Evolutionary conservation across 2,329 filamentous ascomycete species (phyloP).

Genomic region (Scedosporium boydii): DNA sequence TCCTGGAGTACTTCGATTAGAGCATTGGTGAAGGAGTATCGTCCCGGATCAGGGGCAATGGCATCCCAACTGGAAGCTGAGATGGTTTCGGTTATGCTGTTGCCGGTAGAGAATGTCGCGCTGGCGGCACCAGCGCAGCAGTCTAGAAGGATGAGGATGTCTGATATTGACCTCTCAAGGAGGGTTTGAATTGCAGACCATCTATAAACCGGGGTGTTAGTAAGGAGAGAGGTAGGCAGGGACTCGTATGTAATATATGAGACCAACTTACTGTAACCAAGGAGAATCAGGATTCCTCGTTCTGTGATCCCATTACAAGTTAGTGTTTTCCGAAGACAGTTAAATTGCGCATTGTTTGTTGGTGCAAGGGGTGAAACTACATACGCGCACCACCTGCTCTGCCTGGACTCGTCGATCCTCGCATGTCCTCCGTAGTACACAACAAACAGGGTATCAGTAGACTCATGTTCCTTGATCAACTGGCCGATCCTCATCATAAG

Average conservation of each 20-base stretch:
- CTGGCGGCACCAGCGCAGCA: slow-evolving; percentile 52
- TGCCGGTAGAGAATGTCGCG: slow-evolving; percentile 47
- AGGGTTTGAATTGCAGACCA: slow-evolving; percentile 54
- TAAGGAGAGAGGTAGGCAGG: background rate
- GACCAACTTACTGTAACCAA: slow-evolving; percentile 39
- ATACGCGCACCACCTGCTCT: slow-evolving; percentile 52
- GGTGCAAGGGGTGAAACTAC: slow-evolving; percentile 15
- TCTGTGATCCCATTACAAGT: slow-evolving; percentile 15
- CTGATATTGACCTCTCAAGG: slow-evolving; percentile 45
- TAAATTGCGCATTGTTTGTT: background rate
- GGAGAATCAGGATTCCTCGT: slow-evolving; percentile 42
- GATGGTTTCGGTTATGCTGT: slow-evolving; percentile 52
- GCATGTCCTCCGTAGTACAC: slow-evolving; percentile 53
- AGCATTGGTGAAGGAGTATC: slow-evolving; percentile 50
- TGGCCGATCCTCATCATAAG: slow-evolving; percentile 47
- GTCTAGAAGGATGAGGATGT: slow-evolving; percentile 48
- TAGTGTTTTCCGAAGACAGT: background rate
- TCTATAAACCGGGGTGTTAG: slow-evolving; percentile 17
- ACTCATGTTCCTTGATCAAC: slow-evolving; percentile 47
- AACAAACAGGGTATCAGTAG: slow-evolving; percentile 44
- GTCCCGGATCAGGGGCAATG: slow-evolving; percentile 48
- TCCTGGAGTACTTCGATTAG: slow-evolving; percentile 50
- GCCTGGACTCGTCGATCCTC: slow-evolving; percentile 47
- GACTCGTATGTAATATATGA: background rate
- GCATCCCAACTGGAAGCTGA: slow-evolving; percentile 54